Percentiles rank a stretch among this genome's conserved stretches.
Conservation (phyloP, 257 asterid genomes). For the Paraleonurus japonicus region DNA sequence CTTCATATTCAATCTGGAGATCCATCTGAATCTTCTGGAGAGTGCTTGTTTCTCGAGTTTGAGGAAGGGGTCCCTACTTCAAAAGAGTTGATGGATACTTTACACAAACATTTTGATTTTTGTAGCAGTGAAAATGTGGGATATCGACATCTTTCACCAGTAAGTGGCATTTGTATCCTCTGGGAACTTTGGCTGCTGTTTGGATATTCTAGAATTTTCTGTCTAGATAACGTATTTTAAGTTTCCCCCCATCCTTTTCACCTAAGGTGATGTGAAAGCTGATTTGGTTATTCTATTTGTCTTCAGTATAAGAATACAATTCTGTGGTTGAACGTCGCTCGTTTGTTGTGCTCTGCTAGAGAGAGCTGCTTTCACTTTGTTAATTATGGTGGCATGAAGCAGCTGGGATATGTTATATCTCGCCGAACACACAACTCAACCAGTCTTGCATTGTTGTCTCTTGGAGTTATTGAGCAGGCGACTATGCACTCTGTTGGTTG, state of each 20-base stretch:
- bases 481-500: slow-evolving; percentile 86
- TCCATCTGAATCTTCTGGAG: slow-evolving; percentile 44
- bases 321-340: slow-evolving; percentile 65
- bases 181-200: slow-evolving; percentile 16
- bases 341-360: slow-evolving; percentile 75
- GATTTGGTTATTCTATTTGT: slow-evolving; percentile 24
- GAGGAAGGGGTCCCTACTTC: slow-evolving; percentile 56
- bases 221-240: not conserved
- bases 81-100: slow-evolving; percentile 61
- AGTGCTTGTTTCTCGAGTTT: slow-evolving; percentile 47
- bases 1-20: slow-evolving; percentile 43
- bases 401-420: slow-evolving; percentile 63
- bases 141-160: slow-evolving; percentile 62
- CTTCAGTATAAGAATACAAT: slow-evolving; percentile 71
- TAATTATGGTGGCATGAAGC: slow-evolving; percentile 83
- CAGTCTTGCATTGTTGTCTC: slow-evolving; percentile 44
- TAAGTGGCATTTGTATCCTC: slow-evolving; percentile 33
- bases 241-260: slow-evolving; percentile 7
- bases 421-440: slow-evolving; percentile 43
- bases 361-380: slow-evolving; percentile 45
- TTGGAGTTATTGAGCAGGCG: slow-evolving; percentile 79
- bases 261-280: slow-evolving; percentile 8
- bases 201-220: slow-evolving; percentile 24
- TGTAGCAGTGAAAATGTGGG: slow-evolving; percentile 44
- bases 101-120: slow-evolving; percentile 32